These are phyloP conservation scores for Phytophthora podocarpi DNA, from an alignment of 352 stramenopile species.

Conservation along the genomic window DNA sequence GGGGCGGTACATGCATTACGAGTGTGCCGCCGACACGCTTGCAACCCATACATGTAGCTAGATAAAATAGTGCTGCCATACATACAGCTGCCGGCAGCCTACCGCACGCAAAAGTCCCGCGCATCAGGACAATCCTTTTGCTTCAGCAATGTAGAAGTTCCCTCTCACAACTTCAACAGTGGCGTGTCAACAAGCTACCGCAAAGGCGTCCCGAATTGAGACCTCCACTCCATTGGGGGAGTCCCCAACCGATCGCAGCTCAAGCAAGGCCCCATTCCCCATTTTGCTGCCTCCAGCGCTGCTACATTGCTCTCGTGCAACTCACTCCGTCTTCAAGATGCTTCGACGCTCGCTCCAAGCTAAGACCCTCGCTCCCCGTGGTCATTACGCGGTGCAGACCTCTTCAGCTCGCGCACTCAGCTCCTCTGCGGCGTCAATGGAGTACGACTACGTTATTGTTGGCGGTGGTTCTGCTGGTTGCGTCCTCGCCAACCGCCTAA, in stretches of 20 bases:
- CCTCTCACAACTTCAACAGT: conserved; percentile 15
- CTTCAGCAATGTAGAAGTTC: not conserved
- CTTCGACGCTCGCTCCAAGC: conserved; percentile 8
- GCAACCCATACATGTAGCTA: not conserved
- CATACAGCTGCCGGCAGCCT: too few species aligned
- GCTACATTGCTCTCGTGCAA: too few species aligned
- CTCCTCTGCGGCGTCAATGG: conserved; percentile 18
- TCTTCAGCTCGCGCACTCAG: conserved; percentile 24
- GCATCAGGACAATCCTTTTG: not conserved
- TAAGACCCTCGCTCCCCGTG: not conserved
- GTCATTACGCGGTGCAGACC: not conserved
- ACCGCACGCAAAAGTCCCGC: not conserved
- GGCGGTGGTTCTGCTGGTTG: conserved; percentile 89
- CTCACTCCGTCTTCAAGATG: conserved; percentile 2
- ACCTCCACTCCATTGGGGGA: too few species aligned
- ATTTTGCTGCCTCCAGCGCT: conserved; percentile 5
- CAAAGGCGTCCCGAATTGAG: not conserved
- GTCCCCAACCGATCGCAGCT: too few species aligned
- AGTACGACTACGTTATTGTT: conserved; percentile 92
- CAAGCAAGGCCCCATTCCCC: conserved; percentile 1
- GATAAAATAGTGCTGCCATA: too few species aligned
- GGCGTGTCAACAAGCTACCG: conserved; percentile 9
- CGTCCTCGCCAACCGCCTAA: conserved; percentile 89
- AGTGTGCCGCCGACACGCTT: not conserved
- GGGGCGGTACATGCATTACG: too few species aligned